Conservation (phyloP, 495 filamentous ascomycete genomes). For the Aspergillus bridgeri region DNA sequence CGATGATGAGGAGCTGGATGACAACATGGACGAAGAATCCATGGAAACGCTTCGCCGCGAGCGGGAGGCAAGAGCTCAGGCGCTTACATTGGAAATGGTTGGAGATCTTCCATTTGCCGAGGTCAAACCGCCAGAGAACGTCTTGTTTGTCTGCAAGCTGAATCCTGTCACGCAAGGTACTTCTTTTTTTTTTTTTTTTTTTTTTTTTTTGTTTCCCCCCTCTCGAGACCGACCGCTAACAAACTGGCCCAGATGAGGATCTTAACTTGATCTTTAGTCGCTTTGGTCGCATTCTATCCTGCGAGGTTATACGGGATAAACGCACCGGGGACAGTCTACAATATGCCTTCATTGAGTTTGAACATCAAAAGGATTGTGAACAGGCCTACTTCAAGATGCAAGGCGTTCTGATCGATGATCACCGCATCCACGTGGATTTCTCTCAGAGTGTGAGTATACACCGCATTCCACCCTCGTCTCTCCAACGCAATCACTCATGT, state of each 20-base stretch:
- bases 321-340: constrained; percentile 93
- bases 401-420: constrained; percentile 91
- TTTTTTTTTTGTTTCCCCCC: too few species aligned
- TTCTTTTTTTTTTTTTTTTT: background rate
- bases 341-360: constrained; percentile 97
- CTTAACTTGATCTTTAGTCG: constrained; percentile 94
- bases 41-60: constrained; percentile 80
- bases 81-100: constrained; percentile 94
- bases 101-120: constrained; percentile 97
- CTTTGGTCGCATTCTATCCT: constrained; percentile 91
- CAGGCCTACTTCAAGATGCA: constrained; percentile 99
- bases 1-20: constrained; percentile 78
- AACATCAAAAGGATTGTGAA: constrained; percentile 87
- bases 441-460: constrained; percentile 76
- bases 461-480: background rate
- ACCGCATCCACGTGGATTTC: constrained; percentile 97
- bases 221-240: constrained; percentile 5
- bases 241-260: constrained; percentile 68
- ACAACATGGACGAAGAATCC: constrained; percentile 72
- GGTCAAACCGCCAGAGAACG: constrained; percentile 95
- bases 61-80: constrained; percentile 89
- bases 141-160: constrained; percentile 96
- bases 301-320: constrained; percentile 93
- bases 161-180: constrained; percentile 88
- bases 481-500: constrained; percentile 16